Evolutionary conservation across 176 grass and related monocot species (phyloP), one percentile per base, ranked within the genome.

Genomic region (Cymbopogon citratus): DNA sequence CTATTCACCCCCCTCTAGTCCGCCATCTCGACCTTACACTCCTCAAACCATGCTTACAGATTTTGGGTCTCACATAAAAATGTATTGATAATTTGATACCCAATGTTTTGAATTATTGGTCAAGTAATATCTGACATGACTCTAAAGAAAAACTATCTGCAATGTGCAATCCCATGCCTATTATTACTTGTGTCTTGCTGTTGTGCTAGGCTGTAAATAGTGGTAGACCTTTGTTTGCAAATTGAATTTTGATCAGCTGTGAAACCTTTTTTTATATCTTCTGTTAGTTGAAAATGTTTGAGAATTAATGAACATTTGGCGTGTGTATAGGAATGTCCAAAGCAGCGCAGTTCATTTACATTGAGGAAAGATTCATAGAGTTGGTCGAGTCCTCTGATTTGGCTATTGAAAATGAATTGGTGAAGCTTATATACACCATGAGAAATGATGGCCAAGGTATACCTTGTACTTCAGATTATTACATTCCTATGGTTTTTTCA

Each of bases 251-350:
- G 26, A 75, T 78, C 73, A 78, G 54, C 71, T 81, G 46, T 89
- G 38, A 80, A 83, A 86, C 78, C 34, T 84, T 87, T 80, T 34
- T 71, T 90, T 87, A 3, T 85, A 43, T 90, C 62, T 94, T 90
- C 18, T 83, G 60, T 63, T 82, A 97, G 94, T 89, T 86, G 81
- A 86, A 69, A 87, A 72, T 83, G 90, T 87, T 54, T 87, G 86
- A 85, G 90, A 94, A 88, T 84, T n/a, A n/a, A n/a, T n/a, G n/a
- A n/a, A n/a, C n/a, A n/a, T n/a, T n/a, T n/a, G n/a, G n/a, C n/a
- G n/a, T n/a, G n/a, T n/a, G n/a, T n/a, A n/a, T n/a, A n/a, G n/a
- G n/a, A n/a, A n/a, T n/a, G n/a, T n/a, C n/a, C n/a, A n/a, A n/a
- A n/a, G n/a, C n/a, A n/a, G n/a, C n/a, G n/a, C n/a, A n/a, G n/a